Evolutionary conservation across 805 yeast species (phyloP), one percentile per base, ranked within the genome.

Genomic region (Candida andamanensis): DNA sequence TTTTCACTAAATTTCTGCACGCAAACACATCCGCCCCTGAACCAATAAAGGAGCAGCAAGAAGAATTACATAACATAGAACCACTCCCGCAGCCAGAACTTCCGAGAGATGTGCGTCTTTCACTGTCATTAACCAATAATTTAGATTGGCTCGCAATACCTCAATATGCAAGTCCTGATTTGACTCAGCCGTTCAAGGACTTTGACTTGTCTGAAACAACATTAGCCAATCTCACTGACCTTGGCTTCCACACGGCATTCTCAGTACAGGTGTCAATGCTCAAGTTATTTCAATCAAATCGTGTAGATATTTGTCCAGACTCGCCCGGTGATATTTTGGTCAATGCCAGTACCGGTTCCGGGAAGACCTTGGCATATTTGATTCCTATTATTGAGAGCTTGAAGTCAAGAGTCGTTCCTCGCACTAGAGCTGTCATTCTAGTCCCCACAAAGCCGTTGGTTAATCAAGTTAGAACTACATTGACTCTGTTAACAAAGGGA

Each of bases 321-420:
- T 64, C 73, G 25, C 63, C 66, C 35, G 90, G 90, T 15, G 95
- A 92, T 56, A 56, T 87, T 13, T 63, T 90, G 27, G 95, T 90
- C 5, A 89, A 90, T 56, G 95, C 98, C 2, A 76, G 94, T 8
- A 90, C 98, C 0, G 98, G 98, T 26, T 83, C 95, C 0, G 98
- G 98, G 48, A 90, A 90, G 52, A 90, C 98, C 0, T 63, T 92
- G 33, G 94, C 96, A 2, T 90, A 90, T 49, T 69, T 78, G 30
- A 69, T 90, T 2, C 97, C 98, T 1, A 71, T 92, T 6, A 67
- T 92, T 2, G 87, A 89, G 39, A 60, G 76, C 2, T 63, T 90
- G 32, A 60, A 67, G 11, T 56, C 60, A 6, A 69, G 95, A 36
- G 62, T 72, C 1, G 86, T 86, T 2, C 89, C 94, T 2, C 64